These are phyloP conservation scores for Vittaforma corneae DNA, from an alignment of 371 early-diverging fungal species.

Conservation along the genomic window DNA sequence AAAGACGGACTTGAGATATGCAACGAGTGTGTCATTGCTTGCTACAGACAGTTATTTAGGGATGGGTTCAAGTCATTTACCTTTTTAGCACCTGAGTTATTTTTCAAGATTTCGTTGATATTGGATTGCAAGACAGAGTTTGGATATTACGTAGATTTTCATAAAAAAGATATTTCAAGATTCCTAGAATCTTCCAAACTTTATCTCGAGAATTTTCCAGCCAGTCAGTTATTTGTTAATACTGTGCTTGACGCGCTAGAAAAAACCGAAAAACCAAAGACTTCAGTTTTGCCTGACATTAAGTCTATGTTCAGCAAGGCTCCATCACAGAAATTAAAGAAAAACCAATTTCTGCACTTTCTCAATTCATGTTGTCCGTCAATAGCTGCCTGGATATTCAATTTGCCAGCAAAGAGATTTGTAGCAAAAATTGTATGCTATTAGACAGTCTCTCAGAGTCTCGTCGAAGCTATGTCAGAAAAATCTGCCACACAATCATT, in stretches of 20 bases:
- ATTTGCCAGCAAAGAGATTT: background rate
- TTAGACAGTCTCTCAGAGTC: too few species aligned
- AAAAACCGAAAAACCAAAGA: slow-evolving; percentile 24
- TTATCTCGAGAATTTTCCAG: background rate
- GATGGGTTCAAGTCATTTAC: slow-evolving; percentile 6
- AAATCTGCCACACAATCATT: too few species aligned
- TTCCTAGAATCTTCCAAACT: slow-evolving; percentile 13
- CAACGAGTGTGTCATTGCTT: background rate
- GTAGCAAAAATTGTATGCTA: too few species aligned
- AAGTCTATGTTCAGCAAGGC: background rate
- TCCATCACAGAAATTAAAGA: too few species aligned
- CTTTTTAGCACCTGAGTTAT: slow-evolving; percentile 11
- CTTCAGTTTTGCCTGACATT: slow-evolving; percentile 1
- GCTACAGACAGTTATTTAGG: slow-evolving; percentile 14
- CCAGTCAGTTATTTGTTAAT: background rate
- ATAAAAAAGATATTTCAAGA: slow-evolving; percentile 2
- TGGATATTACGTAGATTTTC: slow-evolving; percentile 15
- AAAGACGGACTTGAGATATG: background rate
- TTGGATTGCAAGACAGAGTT: background rate
- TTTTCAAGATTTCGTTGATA: slow-evolving; percentile 4
- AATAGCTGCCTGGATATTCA: background rate
- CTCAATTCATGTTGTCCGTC: too few species aligned
- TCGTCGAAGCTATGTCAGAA: too few species aligned
- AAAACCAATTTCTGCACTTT: too few species aligned
- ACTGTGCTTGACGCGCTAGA: slow-evolving; percentile 6